Percentiles rank a stretch among this genome's conserved stretches.
Evolutionary conservation across 768 basidiomycete genomes (phyloP).

Genomic region (Suillus paluster): DNA sequence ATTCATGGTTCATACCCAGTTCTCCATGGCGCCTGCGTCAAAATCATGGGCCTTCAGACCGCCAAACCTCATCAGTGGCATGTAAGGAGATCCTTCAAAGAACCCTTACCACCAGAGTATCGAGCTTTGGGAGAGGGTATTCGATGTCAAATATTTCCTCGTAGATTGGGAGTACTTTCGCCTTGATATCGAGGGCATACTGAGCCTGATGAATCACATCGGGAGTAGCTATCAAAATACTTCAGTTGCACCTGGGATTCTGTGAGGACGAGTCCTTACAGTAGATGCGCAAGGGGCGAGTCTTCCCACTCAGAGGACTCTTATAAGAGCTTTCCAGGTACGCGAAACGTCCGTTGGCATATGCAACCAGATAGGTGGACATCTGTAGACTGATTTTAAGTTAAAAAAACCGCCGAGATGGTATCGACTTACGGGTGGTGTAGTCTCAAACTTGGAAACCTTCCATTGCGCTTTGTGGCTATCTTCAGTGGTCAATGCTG

Average conservation of each 20-base stretch:
- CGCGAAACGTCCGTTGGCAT: slow-evolving; percentile 80
- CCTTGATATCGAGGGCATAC: slow-evolving; percentile 88
- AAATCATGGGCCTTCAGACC: slow-evolving; percentile 74
- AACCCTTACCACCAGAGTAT: slow-evolving; percentile 77
- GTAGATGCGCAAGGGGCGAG: slow-evolving; percentile 84
- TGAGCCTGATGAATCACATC: slow-evolving; percentile 84
- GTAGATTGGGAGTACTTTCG: slow-evolving; percentile 82
- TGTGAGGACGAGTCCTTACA: slow-evolving; percentile 44
- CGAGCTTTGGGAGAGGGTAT: slow-evolving; percentile 93
- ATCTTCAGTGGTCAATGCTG: slow-evolving; percentile 42
- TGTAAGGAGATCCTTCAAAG: background rate
- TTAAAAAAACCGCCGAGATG: background rate
- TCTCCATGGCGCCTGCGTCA: slow-evolving; percentile 93
- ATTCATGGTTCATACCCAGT: slow-evolving; percentile 55
- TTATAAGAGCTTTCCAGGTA: slow-evolving; percentile 75
- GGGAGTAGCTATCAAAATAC: slow-evolving; percentile 60
- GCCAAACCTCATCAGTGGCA: background rate
- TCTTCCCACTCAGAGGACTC: slow-evolving; percentile 80
- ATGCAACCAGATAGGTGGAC: slow-evolving; percentile 90
- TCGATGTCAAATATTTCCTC: slow-evolving; percentile 92
- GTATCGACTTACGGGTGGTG: slow-evolving; percentile 58
- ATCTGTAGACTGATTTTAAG: slow-evolving; percentile 41
- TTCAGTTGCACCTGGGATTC: slow-evolving; percentile 1
- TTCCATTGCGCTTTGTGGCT: slow-evolving; percentile 63
- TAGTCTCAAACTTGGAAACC: slow-evolving; percentile 77